Percentiles rank a stretch among this genome's conserved stretches.
phyloP scores from a whole-genome alignment of 1,284 basidiomycete species.

The Chondrostereum purpureum region DNA sequence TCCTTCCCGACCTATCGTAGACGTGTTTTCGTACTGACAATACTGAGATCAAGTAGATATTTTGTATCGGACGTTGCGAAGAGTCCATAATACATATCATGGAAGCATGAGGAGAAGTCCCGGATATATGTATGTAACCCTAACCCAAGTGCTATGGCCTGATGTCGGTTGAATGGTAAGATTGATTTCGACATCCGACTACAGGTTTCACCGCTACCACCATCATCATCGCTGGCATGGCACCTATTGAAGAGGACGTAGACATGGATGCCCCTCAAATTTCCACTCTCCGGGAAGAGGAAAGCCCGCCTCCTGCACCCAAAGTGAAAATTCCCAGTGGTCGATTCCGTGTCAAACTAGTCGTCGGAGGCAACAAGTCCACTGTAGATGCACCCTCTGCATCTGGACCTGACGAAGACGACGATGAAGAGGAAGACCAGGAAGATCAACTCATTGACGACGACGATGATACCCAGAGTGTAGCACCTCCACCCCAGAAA shows the following conservation, averaged over 20 bases:
- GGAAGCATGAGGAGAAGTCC: too few relatives aligned
- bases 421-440: slow-evolving; percentile 61
- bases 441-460: slow-evolving; percentile 76
- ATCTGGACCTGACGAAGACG: slow-evolving; percentile 20
- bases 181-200: slow-evolving; percentile 7
- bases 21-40: too few relatives aligned
- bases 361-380: slow-evolving; percentile 28
- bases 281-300: slow-evolving; percentile 65
- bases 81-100: too few relatives aligned
- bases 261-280: slow-evolving; percentile 78
- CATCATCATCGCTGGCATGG: slow-evolving; percentile 4
- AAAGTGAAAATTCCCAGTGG: slow-evolving; percentile 24
- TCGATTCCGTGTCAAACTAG: slow-evolving; percentile 45
- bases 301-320: slow-evolving; percentile 52
- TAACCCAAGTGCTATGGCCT: too few relatives aligned
- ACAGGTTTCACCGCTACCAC: slow-evolving; percentile 2
- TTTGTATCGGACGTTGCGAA: too few relatives aligned
- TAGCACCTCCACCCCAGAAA: slow-evolving; percentile 16
- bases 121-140: too few relatives aligned
- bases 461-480: slow-evolving; percentile 38
- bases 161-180: too few relatives aligned
- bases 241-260: slow-evolving; percentile 40
- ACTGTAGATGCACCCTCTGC: slow-evolving; percentile 17
- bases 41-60: too few relatives aligned
- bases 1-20: too few relatives aligned